Evolutionary conservation across 2,329 filamentous ascomycete species (phyloP), one percentile per base, ranked within the genome.

Genomic region (Stromatinia cepivora): DNA sequence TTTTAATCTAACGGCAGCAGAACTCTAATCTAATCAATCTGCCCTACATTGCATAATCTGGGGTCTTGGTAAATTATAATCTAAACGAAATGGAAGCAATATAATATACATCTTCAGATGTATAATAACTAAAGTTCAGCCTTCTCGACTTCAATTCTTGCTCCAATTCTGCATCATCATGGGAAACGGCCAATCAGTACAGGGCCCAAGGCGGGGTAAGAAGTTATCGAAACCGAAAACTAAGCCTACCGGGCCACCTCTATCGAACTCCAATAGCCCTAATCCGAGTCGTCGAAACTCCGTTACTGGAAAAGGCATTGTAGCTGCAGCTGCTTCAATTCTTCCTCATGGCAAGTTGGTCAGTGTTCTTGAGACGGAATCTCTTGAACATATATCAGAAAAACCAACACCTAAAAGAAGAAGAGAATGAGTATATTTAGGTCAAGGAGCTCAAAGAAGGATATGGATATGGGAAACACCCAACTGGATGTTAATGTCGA

Each of bases 221-320:
- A 77, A 72, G 65, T 63, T 78, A n/a, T 78, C 76, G 22, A 78
- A 78, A 66, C 77, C 77, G 1, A 75, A 71, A 59, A 77, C 77
- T 28, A 77, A 75, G 39, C 74, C 73, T 9, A 72, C 59, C 8
- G 70, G 70, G 4, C 72, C 71, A 57, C 69, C 75, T 3, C 31
- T 34, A 48, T 56, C 76, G 20, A 73, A 70, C 42, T 46, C 69
- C 17, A 73, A 70, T 48, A 63, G 52, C 25, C 61, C 72, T 4
- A 68, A 69, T 42, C 61, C 56, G 6, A 74, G 71, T 71, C 73
- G 74, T 42, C 72, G 71, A 28, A 75, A 74, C 52, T 76, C 74
- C n/a, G 66, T 73, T 15, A 68, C 71, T n/a, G 67, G 64, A 1
- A 71, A 54, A 50, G 69, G 57, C 3, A 64, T 54, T 50, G 34